Evolutionary conservation across 2,329 filamentous ascomycete species (phyloP), one percentile per base, ranked within the genome.

Genomic region (Cercospora sp.): DNA sequence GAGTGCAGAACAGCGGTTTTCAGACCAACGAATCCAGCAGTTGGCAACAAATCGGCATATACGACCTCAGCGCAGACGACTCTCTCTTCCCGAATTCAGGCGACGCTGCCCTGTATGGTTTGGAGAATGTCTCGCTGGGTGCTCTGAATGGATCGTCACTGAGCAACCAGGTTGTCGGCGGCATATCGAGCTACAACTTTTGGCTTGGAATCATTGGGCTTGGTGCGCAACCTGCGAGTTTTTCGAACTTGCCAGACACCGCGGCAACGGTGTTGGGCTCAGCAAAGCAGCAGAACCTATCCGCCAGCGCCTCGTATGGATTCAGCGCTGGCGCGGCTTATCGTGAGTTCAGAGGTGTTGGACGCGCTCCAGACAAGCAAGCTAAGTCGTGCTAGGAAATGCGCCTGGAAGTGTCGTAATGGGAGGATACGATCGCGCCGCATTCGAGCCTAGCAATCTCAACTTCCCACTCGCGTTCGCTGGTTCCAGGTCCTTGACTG

Each of bases 381-480:
- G 26, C 34, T 30, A 34, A 55, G 5, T 28, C 26, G 43, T 40
- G 49, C 1, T 58, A 64, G 32, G n/a, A 57, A 65, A 40, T 60
- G 43, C 21, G 30, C 32, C 61, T 3, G 68, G 68, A n/a, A 57
- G 68, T 16, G 51, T 70, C 24, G 75, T 79, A 2, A 67, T 83
- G 5, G 81, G 81, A 12, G 81, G 81, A 3, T 82, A 80, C 66
- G 81, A 82, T 67, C 72, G 74, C 28, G 78, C 77, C 1, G 77
- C 80, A 8, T 79, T 81, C 69, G 37, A 73, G 67, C 24, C 66
- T 73, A 66, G 63, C 45, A 66, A 66, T 21, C 73, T 76, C 51
- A 66, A 69, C 18, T 70, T 75, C 2, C 67, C 70, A 37, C 78
- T 80, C 75, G 53, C 74, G 70, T 57, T 64, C 32, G 30, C 26